A percentile compares a stretch with the other conserved stretches of the same genome.
phyloP scores from a whole-genome alignment of 768 basidiomycete species.

The Mycena rosella region DNA sequence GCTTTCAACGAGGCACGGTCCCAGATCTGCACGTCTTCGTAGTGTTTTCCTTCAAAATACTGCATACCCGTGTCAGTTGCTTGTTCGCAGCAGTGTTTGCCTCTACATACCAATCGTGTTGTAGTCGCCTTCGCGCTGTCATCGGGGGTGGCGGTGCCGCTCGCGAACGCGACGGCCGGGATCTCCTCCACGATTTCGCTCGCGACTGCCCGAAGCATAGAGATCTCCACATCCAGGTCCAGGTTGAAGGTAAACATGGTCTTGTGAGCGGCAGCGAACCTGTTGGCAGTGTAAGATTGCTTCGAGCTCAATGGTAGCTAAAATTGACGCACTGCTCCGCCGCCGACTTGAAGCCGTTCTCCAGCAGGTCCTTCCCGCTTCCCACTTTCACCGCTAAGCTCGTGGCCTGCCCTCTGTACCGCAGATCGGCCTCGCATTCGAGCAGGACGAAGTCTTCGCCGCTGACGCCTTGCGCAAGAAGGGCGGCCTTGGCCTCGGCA shows the following conservation, averaged over 20 bases:
- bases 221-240: slow-evolving; percentile 24
- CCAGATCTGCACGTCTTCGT: slow-evolving; percentile 26
- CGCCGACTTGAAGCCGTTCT: not conserved
- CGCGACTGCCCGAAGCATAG: slow-evolving; percentile 30
- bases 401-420: slow-evolving; percentile 21
- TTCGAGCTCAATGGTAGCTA: not conserved
- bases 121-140: not conserved
- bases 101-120: slow-evolving; percentile 17
- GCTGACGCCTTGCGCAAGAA: not conserved
- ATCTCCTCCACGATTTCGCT: slow-evolving; percentile 21
- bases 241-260: slow-evolving; percentile 33
- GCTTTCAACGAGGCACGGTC: slow-evolving; percentile 18
- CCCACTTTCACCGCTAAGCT: slow-evolving; percentile 17
- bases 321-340: not conserved
- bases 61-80: not conserved
- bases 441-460: not conserved
- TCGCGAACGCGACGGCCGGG: not conserved
- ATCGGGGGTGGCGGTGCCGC: slow-evolving; percentile 5
- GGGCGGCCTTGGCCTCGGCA: not conserved
- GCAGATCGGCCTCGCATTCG: slow-evolving; percentile 36
- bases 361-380: not conserved
- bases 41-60: slow-evolving; percentile 4
- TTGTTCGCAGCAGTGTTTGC: not conserved
- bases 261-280: slow-evolving; percentile 29
- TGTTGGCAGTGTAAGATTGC: not conserved